Conservation (phyloP, 352 stramenopile genomes). For the Pythium aristosporum region DNA sequence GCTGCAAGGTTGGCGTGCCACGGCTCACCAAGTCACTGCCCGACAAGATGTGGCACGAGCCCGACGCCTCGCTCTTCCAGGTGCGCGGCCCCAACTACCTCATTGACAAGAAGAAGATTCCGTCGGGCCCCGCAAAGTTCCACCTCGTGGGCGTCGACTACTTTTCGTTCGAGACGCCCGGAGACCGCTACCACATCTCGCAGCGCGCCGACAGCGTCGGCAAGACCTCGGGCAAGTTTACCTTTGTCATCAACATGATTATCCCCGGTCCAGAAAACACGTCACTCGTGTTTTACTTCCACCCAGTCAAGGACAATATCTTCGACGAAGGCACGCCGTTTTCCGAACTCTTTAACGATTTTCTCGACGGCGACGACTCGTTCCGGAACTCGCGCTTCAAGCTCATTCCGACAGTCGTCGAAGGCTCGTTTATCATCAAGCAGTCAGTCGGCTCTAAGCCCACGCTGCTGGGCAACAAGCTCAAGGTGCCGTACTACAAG, state of each 20-base stretch:
- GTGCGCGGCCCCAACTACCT: constrained; percentile 90
- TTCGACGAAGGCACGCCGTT: constrained; percentile 89
- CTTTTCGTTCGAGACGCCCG: constrained; percentile 69
- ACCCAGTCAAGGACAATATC: constrained; percentile 70
- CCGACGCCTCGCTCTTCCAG: constrained; percentile 75
- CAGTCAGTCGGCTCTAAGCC: constrained; percentile 95
- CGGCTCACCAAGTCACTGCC: constrained; percentile 70
- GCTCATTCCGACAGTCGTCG: constrained; percentile 95
- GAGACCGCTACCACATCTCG: constrained; percentile 80
- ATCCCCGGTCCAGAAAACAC: constrained; percentile 79
- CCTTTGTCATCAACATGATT: constrained; percentile 90
- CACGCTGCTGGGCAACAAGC: constrained; percentile 96
- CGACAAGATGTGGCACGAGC: constrained; percentile 85
- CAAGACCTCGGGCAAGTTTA: constrained; percentile 73
- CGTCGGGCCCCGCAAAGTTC: constrained; percentile 70
- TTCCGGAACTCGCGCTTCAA: constrained; percentile 98
- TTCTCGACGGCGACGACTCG: constrained; percentile 93
- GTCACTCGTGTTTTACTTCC: constrained; percentile 87
- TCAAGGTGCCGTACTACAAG: constrained; percentile 88
- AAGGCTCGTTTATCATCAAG: constrained; percentile 97
- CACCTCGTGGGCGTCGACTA: constrained; percentile 82
- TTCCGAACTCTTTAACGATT: constrained; percentile 87
- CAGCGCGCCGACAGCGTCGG: constrained; percentile 69
- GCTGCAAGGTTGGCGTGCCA: constrained; percentile 61
- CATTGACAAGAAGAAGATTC: constrained; percentile 86